Base-by-base conservation (phyloP, 345 rosid species). In the Rhodamnia rubescens region DNA sequence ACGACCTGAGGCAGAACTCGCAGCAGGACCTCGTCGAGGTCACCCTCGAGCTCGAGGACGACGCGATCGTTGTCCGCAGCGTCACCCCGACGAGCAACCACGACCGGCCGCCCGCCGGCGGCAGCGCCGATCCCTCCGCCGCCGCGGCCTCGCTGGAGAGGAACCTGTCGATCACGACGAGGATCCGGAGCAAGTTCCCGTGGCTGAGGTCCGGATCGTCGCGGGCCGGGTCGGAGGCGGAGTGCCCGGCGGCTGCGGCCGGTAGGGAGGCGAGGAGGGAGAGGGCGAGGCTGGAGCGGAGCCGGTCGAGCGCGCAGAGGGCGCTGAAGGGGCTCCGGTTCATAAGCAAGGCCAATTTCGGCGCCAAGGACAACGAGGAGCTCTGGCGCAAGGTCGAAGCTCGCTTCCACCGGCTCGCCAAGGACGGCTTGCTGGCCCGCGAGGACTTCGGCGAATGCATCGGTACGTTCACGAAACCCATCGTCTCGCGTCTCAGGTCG, bases 381-480 rank as follows among this genome's bases (percentile, higher is more conserved):
- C 86, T 92, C 87, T 97, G 99, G 99, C 87, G 88, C 84, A 87
- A 89, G 85, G 98, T 96, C 6, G 98, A 94, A 90, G 84, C 89
- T 2, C 84, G 95, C 82, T 97, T 95, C 89, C 87, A 89, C 53
- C 85, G 89, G 83, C 91, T 96, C 24, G 92, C 95, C 3, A 89
- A 86, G 84, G 91, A 96, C 64, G 96, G 98, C 1, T 89, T 97
- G 87, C 96, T 96, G 24, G 91, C 93, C 3, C 89, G 98, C 86
- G 98, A 95, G 84, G 98, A 96, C 89, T 97, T 96, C 87, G 98
- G 96, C 56, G 98, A 96, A 84, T 97, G 99, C 87, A 95, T 97
- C 88, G 98, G 98, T 96, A 75, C 84, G 85, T 56, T 58, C 24
- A 44, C 22, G 56, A 51, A 5, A 27, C 52, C 82, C 59, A 53